Conservation (phyloP, 306 rosid genomes). For the Parietaria judaica region DNA sequence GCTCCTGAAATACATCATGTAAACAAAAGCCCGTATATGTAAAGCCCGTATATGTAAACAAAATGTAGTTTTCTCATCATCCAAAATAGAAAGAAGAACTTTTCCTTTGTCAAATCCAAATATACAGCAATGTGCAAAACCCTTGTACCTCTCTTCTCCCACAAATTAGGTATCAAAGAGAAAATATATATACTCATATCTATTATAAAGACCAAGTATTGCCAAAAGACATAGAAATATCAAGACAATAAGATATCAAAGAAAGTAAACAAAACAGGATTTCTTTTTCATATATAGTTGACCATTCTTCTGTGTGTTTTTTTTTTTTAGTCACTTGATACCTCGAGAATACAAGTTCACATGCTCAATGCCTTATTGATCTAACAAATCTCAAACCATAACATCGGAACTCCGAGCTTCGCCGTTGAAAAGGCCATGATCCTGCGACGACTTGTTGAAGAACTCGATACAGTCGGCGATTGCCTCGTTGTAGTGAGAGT, state of each 20-base stretch:
- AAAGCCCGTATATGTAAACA: neutral
- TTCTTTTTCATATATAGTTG: too few relatives aligned
- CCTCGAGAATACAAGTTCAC: too few relatives aligned
- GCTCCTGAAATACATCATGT: too few relatives aligned
- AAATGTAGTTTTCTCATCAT: neutral
- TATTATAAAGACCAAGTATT: too few relatives aligned
- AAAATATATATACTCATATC: neutral
- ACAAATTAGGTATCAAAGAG: neutral
- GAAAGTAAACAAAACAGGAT: too few relatives aligned
- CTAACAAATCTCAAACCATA: constrained; percentile 20
- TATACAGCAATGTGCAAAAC: neutral
- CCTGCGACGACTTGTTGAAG: constrained; percentile 62
- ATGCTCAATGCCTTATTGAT: too few relatives aligned
- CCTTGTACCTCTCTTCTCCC: neutral
- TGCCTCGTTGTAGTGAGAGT: constrained; percentile 70
- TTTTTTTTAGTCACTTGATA: too few relatives aligned
- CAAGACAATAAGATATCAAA: too few relatives aligned
- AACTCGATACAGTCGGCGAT: constrained; percentile 78
- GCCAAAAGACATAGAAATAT: too few relatives aligned
- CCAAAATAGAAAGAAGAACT: neutral
- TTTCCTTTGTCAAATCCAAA: neutral
- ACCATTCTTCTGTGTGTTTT: too few relatives aligned
- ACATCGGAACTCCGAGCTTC: constrained; percentile 29
- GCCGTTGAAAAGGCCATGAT: constrained; percentile 23
- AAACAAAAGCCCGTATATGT: neutral